Evolutionary conservation across 2,329 filamentous ascomycete species (phyloP), one percentile per base, ranked within the genome.

Genomic region (Pseudonectria buxi): DNA sequence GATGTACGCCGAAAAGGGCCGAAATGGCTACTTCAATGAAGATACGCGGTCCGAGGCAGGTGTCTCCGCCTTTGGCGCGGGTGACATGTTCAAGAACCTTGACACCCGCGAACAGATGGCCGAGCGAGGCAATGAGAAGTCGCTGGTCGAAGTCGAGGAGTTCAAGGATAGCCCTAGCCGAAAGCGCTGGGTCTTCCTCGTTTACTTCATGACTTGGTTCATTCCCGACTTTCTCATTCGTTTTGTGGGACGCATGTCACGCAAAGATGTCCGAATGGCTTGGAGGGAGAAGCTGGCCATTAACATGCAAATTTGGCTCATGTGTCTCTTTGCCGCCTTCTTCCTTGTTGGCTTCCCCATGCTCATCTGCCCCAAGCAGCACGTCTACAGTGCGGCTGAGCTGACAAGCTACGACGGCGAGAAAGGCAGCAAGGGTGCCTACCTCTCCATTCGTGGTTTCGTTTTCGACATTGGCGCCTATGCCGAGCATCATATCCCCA

Each of bases 201-300:
- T 94, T 25, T 95, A 82, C 56, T 43, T 83, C 24, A 65, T 98
- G 41, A 98, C 92, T 4, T 98, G 80, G 70, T 87, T 81, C 49
- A 68, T 95, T 30, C 92, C 92, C 5, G 89, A 95, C 56, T 84
- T 95, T 50, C 53, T 82, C 28, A 84, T 96, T 56, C 76, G 78
- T 35, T 70, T 71, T 50, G 42, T 94, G 27, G 90, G 90, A 14
- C 75, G 84, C 33, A 95, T 95, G 83, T 76, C 83, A 40, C 85
- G 92, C 42, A 94, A 94, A 57, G 92, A 98, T 59, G 79, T 98
- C 7, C 84, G 89, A 15, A 73, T 84, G 58, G 92, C 92, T 1
- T 98, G 92, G 92, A 76, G 92, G 56, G 92, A 98, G 61, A 98
- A 98, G 71, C 61, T 98, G 40, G 90, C 92, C 35, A 98, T 98